Percentiles rank a stretch among this genome's conserved stretches.
Conservation (phyloP, 805 yeast species). For the Zygotorulaspora sp. region DNA sequence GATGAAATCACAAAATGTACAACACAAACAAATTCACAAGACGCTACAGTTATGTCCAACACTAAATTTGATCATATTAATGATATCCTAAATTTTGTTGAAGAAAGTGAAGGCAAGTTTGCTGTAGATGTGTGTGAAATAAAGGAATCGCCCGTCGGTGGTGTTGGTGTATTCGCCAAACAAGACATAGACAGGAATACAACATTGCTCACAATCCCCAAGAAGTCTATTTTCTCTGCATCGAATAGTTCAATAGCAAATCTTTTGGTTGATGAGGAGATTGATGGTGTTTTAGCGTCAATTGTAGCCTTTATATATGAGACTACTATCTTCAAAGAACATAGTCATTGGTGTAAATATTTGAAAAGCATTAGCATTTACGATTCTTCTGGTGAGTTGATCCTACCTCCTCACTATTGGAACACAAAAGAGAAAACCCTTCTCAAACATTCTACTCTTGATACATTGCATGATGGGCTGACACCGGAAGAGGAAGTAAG, state of each 20-base stretch:
- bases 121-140: conserved; percentile 44
- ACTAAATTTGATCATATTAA: conserved; percentile 26
- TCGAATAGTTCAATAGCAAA: conserved; percentile 62
- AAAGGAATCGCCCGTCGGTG: conserved; percentile 50
- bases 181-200: conserved; percentile 37
- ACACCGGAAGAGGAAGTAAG: conserved; percentile 36
- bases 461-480: conserved; percentile 48
- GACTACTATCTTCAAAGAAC: conserved; percentile 42
- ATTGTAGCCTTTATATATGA: conserved; percentile 73
- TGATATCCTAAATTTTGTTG: conserved; percentile 50
- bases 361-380: conserved; percentile 47
- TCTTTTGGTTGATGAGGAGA: conserved; percentile 52
- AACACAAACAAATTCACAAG: neutral
- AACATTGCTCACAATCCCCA: conserved; percentile 56
- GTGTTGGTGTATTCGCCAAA: conserved; percentile 68
- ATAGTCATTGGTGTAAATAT: conserved; percentile 79
- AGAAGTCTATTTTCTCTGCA: conserved; percentile 51
- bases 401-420: conserved; percentile 68
- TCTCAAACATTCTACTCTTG: conserved; percentile 56
- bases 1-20: conserved; percentile 10
- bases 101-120: conserved; percentile 50
- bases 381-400: conserved; percentile 31
- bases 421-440: conserved; percentile 41
- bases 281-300: conserved; percentile 63
- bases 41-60: conserved; percentile 29